These are phyloP conservation scores for Dendryphion nanum DNA, from an alignment of 2,329 filamentous ascomycete species.

Conservation along the genomic window DNA sequence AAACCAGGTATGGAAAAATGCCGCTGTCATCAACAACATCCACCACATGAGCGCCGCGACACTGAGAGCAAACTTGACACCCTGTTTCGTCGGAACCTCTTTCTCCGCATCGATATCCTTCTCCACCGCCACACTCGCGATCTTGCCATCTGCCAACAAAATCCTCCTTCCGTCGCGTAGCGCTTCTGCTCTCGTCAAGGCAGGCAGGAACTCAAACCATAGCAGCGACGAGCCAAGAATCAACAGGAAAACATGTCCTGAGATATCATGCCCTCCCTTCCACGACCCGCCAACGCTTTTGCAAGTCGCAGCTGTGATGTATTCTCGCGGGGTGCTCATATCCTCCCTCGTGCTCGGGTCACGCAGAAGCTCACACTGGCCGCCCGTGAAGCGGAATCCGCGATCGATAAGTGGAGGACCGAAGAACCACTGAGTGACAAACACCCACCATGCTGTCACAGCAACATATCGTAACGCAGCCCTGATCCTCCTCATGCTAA, in stretches of 20 bases:
- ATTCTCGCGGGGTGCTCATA: constrained; percentile 45
- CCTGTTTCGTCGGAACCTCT: constrained; percentile 43
- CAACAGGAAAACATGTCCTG: constrained; percentile 90
- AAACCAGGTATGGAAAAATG: constrained; percentile 98
- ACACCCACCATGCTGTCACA: constrained; percentile 76
- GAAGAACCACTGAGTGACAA: constrained; percentile 96
- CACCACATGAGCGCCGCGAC: constrained; percentile 76
- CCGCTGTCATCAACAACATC: constrained; percentile 98
- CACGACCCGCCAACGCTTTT: constrained; percentile 79
- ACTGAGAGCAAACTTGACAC: constrained; percentile 53
- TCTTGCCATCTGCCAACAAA: constrained; percentile 64
- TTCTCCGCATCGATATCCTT: constrained; percentile 42
- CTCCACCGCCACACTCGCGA: constrained; percentile 47
- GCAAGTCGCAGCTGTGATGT: constrained; percentile 75
- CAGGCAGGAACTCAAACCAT: constrained; percentile 72
- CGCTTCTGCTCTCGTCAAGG: constrained; percentile 50
- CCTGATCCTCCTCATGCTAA: constrained; percentile 48
- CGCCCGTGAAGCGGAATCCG: constrained; percentile 83
- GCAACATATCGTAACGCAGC: constrained; percentile 67
- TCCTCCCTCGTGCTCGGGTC: constrained; percentile 49
- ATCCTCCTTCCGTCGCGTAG: constrained; percentile 63
- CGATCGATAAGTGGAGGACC: constrained; percentile 88
- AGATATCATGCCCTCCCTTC: constrained; percentile 95
- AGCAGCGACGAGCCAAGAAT: constrained; percentile 81
- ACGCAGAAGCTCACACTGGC: constrained; percentile 67